Evolutionary conservation across 1,284 basidiomycete genomes (phyloP).

Genomic region (Pseudomicrostroma phylloplanum): DNA sequence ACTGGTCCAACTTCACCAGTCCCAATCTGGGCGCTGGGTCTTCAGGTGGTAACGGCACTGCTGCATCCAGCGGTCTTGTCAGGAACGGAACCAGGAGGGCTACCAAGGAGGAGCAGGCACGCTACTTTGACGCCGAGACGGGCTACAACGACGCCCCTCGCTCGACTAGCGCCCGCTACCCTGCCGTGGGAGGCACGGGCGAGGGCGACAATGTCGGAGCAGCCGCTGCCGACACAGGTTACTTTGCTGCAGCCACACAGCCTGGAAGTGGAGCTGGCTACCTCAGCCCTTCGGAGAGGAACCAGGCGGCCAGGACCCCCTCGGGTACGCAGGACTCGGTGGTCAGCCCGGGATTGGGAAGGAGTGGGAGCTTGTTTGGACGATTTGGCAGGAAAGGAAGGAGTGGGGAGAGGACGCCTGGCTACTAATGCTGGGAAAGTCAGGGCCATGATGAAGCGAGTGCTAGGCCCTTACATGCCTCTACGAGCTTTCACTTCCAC

Average conservation of each 20-base stretch:
- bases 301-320: neutral
- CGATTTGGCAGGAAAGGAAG: constrained; percentile 15
- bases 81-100: constrained; percentile 7
- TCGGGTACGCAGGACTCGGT: neutral
- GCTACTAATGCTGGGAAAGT: too few relatives aligned
- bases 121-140: neutral
- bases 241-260: neutral
- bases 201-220: constrained; percentile 6
- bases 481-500: too few relatives aligned
- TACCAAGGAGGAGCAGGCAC: neutral
- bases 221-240: constrained; percentile 5
- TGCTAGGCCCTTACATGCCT: too few relatives aligned
- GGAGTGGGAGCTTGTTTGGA: constrained; percentile 13
- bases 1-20: constrained; percentile 2
- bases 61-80: neutral
- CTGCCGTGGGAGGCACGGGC: neutral
- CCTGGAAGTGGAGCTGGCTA: neutral
- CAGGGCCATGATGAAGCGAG: too few relatives aligned
- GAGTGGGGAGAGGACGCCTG: constrained; percentile 3
- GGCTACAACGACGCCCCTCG: neutral
- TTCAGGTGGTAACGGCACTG: neutral
- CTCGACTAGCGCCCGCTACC: neutral
- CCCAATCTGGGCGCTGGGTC: neutral
- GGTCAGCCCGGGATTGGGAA: constrained; percentile 3
- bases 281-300: neutral